Evolutionary conservation across 106 monocot genomes (phyloP), one percentile per base, ranked within the genome.

Genomic region (Allium cepa): DNA sequence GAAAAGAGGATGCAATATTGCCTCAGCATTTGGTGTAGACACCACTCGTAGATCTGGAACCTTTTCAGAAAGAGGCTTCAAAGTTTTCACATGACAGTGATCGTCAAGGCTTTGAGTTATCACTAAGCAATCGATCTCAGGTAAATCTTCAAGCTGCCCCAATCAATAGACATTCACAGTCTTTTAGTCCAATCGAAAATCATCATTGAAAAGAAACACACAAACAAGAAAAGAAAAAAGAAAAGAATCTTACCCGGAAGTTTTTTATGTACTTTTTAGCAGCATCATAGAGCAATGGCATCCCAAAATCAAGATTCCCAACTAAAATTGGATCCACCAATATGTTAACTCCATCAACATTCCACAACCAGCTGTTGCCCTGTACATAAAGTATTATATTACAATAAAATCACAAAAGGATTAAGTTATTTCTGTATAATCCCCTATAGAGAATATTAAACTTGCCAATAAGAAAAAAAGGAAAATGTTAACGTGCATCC

Each of bases 281-380:
- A 8, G 76, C 92, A 71, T 97, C 89, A 52, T 80, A 97, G 16
- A 92, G 77, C 92, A 85, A 92, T 0, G 96, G 96, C 1, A 82
- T 50, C 0, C 96, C 92, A 63, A 92, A 96, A 75, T 96, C 96
- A 73, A 96, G 80, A 71, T 92, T 92, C 46, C 96, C 96, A 47
- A 89, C 92, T 47, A 97, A 67, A 45, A 97, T 77, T 16, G 96
- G 96, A 76, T 97, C 96, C 14, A 97, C 92, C 69, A 97, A 71
- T 53, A 92, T 71, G 28, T 73, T 84, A 36, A 89, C 12, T 47
- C 86, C 86, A 1, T 71, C 76, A 58, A 89, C 73, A 66, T 83
- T 76, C 96, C 92, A 96, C 66, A 96, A 56, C 96, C 96, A 96
- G 72, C 96, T 86, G 58, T 96, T 96, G 28, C 81, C 86, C 92